A percentile compares a stretch with the other conserved stretches of the same genome.
These are phyloP conservation scores for Plasmodium gonderi DNA, from an alignment of 169 alveolate species.

Conservation along the genomic window DNA sequence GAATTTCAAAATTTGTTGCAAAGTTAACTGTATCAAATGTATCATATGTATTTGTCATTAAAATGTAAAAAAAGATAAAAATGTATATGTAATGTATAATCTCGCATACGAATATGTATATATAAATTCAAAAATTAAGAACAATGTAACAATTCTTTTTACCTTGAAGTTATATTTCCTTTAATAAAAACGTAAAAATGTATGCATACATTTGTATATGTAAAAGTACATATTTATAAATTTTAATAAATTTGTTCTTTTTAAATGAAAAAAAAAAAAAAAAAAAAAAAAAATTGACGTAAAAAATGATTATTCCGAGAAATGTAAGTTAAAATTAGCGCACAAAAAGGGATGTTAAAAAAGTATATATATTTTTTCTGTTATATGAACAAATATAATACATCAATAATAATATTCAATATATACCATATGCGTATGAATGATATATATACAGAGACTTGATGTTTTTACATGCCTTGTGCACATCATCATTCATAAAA, in stretches of 20 bases:
- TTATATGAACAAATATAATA: background rate
- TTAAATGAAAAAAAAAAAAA: too few species aligned
- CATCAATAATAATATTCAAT: background rate
- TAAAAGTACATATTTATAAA: conserved; percentile 10
- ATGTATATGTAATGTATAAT: background rate
- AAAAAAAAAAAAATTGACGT: conserved; percentile 9
- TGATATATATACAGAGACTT: background rate
- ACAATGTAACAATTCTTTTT: background rate
- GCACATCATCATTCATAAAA: background rate
- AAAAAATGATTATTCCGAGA: background rate
- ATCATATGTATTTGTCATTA: background rate
- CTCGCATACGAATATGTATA: background rate
- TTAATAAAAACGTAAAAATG: background rate
- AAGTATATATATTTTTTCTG: background rate
- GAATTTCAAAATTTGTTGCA: background rate
- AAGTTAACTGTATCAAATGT: background rate
- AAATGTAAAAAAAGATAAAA: background rate
- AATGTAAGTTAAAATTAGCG: conserved; percentile 6
- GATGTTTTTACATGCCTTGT: background rate
- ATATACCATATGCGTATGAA: background rate
- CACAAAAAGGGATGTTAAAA: background rate
- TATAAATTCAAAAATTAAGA: background rate
- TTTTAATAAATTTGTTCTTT: background rate
- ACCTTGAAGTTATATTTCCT: background rate
- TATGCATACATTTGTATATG: background rate